phyloP scores from a whole-genome alignment of 768 basidiomycete species.

The Hygrocybe punicea region DNA sequence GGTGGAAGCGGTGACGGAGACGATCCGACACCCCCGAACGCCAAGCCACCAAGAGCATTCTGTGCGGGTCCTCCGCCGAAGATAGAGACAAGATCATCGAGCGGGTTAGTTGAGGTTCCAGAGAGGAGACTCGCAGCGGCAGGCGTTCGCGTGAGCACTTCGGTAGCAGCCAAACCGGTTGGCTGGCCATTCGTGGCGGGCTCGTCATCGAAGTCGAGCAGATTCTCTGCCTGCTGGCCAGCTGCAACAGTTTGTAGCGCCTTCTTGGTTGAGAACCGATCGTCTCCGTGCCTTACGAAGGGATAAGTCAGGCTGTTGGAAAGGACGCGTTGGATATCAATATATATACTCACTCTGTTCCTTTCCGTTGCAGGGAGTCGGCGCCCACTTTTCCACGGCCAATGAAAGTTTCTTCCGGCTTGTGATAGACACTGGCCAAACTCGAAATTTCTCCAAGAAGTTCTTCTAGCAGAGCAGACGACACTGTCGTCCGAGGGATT shows the following conservation, averaged over 20 bases:
- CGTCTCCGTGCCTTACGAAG: slow-evolving; percentile 52
- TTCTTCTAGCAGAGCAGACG: slow-evolving; percentile 85
- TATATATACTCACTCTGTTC: slow-evolving; percentile 48
- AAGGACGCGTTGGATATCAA: background rate
- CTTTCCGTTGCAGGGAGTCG: slow-evolving; percentile 68
- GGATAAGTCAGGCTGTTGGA: background rate
- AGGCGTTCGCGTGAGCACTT: slow-evolving; percentile 66
- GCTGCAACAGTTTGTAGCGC: slow-evolving; percentile 88
- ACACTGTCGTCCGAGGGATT: slow-evolving; percentile 85
- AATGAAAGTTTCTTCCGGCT: slow-evolving; percentile 93
- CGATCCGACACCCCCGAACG: slow-evolving; percentile 23
- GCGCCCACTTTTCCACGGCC: slow-evolving; percentile 87
- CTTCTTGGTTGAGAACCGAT: slow-evolving; percentile 70
- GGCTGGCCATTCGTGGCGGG: slow-evolving; percentile 59
- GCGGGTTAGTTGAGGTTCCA: slow-evolving; percentile 81
- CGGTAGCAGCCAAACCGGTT: slow-evolving; percentile 74
- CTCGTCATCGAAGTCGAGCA: slow-evolving; percentile 88
- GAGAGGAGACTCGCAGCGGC: slow-evolving; percentile 72
- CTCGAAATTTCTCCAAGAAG: slow-evolving; percentile 85
- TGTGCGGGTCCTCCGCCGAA: slow-evolving; percentile 55
- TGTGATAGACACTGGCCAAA: slow-evolving; percentile 94
- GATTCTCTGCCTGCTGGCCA: slow-evolving; percentile 91
- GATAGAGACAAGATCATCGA: slow-evolving; percentile 91
- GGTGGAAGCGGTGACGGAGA: slow-evolving; percentile 28
- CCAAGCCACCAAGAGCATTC: slow-evolving; percentile 16